Evolutionary conservation across 163 green algal genomes (phyloP).

Genomic region (Chlorella variabilis): DNA sequence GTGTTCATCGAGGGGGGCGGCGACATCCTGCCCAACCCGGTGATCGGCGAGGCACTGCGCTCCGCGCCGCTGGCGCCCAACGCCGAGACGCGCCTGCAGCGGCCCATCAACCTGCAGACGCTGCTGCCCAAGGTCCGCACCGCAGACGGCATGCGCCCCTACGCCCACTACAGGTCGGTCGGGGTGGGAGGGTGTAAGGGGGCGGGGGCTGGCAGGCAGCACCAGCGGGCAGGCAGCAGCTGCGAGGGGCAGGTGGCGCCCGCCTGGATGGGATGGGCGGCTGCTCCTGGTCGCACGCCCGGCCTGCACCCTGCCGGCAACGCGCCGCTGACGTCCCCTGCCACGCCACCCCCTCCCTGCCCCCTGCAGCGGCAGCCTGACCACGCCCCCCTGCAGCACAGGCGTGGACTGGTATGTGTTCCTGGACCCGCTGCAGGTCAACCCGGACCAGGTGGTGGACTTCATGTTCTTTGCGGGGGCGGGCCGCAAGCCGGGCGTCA

Average conservation of each 20-base stretch:
- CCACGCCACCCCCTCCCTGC: neutral
- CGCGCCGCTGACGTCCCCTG: no score
- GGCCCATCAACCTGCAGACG: constrained; percentile 34
- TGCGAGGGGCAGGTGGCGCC: no score
- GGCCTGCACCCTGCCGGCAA: no score
- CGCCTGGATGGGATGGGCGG: no score
- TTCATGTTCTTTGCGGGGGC: constrained; percentile 64
- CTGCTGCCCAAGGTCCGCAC: constrained; percentile 35
- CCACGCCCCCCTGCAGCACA: constrained; percentile 79
- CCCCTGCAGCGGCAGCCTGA: constrained; percentile 65
- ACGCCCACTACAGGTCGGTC: constrained; percentile 60
- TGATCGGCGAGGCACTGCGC: constrained; percentile 12
- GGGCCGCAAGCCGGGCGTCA: constrained; percentile 53
- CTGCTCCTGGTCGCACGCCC: no score
- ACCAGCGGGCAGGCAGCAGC: no score
- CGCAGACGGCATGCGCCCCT: constrained; percentile 30
- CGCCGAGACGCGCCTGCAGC: constrained; percentile 22
- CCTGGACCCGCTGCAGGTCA: constrained; percentile 37
- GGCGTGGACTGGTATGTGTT: constrained; percentile 81
- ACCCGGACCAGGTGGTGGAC: constrained; percentile 59
- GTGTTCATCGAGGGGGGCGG: constrained; percentile 66
- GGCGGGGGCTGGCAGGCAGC: neutral
- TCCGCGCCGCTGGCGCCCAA: neutral
- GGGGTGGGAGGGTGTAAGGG: no score
- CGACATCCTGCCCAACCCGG: constrained; percentile 17